Evolutionary conservation across 129 eudicot species (phyloP).

Genomic region (Flaveria brownii): DNA sequence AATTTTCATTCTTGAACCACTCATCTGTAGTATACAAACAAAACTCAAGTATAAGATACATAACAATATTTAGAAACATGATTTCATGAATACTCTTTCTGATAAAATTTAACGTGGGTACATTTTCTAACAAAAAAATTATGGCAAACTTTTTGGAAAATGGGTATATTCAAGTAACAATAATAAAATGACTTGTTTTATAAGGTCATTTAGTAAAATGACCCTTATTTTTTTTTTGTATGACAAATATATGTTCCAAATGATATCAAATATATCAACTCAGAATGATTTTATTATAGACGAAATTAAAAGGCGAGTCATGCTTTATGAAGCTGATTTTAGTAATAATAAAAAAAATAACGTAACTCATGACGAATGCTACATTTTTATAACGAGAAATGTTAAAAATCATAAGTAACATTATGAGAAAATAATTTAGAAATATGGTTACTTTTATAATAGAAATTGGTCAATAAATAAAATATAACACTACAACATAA

Average conservation of each 20-base stretch:
- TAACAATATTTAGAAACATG: neutral
- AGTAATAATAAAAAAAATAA: neutral
- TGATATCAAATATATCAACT: neutral
- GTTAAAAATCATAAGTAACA: neutral
- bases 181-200: neutral
- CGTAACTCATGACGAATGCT: neutral
- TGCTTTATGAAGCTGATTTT: neutral
- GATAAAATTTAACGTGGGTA: neutral
- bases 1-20: slow-evolving; percentile 96
- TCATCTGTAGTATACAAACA: slow-evolving; percentile 57
- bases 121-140: neutral
- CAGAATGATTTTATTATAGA: neutral
- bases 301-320: neutral
- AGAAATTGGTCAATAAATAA: no score
- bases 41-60: neutral
- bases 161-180: neutral
- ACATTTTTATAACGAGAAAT: neutral
- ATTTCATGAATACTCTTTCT: neutral
- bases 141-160: neutral
- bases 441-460: neutral
- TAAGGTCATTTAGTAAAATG: neutral
- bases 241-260: neutral
- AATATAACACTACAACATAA: no score
- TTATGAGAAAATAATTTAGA: no score
- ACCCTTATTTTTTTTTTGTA: neutral